These are phyloP conservation scores for Aspergillus ochraceus DNA, from an alignment of 2,329 filamentous ascomycete species.

Conservation along the genomic window DNA sequence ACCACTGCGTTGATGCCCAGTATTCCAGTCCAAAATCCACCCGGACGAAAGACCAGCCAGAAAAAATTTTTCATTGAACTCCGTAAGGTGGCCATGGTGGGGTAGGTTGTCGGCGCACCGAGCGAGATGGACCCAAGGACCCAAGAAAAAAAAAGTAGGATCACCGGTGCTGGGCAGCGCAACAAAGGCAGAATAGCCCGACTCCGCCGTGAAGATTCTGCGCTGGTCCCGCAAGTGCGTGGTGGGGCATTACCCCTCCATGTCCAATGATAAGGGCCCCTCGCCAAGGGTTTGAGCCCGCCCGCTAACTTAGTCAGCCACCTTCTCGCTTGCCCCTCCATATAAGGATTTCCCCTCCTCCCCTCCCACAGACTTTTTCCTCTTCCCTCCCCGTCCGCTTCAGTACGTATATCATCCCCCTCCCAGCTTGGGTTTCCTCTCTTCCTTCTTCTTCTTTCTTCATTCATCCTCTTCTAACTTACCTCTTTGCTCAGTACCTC, in stretches of 20 bases:
- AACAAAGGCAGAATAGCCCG: conserved; percentile 2
- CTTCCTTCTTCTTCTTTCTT: conserved; percentile 2
- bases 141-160: conserved; percentile 14
- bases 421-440: conserved; percentile 17
- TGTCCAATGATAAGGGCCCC: conserved; percentile 27
- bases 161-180: conserved; percentile 8
- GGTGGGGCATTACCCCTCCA: conserved; percentile 29
- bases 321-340: conserved; percentile 47
- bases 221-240: conserved; percentile 24
- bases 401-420: conserved; percentile 45
- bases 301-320: conserved; percentile 29
- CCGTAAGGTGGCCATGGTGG: conserved; percentile 14
- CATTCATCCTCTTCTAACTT: conserved; percentile 25
- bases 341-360: conserved; percentile 47
- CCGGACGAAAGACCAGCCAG: conserved; percentile 17
- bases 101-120: conserved; percentile 20
- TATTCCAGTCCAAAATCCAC: conserved; percentile 23
- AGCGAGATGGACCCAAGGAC: conserved; percentile 27
- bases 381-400: conserved; percentile 44
- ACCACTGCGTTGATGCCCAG: conserved; percentile 42
- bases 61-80: conserved; percentile 22
- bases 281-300: conserved; percentile 36
- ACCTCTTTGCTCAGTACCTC: conserved; percentile 46
- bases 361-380: conserved; percentile 42
- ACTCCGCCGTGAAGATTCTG: conserved; percentile 36